Base-by-base conservation (phyloP, 1,139 yeast genomes). In the Sugiyamaella xylanicola region DNA sequence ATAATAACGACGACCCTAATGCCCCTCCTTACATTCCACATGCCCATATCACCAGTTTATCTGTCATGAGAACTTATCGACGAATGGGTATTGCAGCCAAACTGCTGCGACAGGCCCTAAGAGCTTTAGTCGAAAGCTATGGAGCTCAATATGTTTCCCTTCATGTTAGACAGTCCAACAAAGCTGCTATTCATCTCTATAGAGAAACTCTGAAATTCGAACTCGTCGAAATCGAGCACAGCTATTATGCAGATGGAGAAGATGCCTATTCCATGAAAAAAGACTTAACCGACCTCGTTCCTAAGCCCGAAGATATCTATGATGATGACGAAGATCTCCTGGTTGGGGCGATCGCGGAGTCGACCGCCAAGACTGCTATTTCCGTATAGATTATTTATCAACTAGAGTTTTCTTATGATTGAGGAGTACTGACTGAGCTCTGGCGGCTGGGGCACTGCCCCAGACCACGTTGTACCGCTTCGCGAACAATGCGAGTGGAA, bases 231-330 rank as follows among this genome's bases (percentile, higher is more conserved):
- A 85, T 93, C 57, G 97, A 92, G 66, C 87, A 84, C 64, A 81
- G 87, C 19, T 93, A 95, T 71, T 93, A 93, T 69, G 97, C 93
- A 57, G 98, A 93, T 72, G 97, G 96, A 25, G 99, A 95, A 72
- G 98, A 95, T 74, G 99, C 99, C n/a, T 93, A 91, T 72, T 87
- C 95, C 43, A 93, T 93, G 99, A 85, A 83, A 68, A 63, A 64
- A 48, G 58, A 59, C 44, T 60, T 67, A 37, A 57, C 13, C 53
- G 47, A 35, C 58, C 55, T 48, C 49, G 53, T 51, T 4, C 51
- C 45, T 17, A 19, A 60, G 15, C 62, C 58, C 5, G 64, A 62
- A 11, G 67, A 61, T 9, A 40, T 58, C 11, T 63, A 63, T 22
- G 67, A 65, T 37, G 68, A 65, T 36, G 70, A 66, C 29, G 70